Conservation (phyloP, 2,329 filamentous ascomycete genomes). For the Monilinia aucupariae region DNA sequence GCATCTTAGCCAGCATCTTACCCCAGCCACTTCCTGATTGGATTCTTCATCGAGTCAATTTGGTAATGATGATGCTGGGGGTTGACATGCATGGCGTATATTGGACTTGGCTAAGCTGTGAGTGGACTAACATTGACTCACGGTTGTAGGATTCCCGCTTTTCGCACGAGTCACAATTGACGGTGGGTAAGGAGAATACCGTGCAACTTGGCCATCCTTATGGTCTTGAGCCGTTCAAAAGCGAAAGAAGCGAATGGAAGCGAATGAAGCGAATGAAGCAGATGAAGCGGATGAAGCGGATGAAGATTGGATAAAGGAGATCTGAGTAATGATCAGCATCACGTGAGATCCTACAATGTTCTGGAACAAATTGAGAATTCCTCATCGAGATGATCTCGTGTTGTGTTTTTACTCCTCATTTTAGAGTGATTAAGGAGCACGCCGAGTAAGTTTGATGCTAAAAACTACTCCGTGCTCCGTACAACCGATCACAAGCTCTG, state of each 20-base stretch:
- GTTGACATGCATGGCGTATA: not conserved
- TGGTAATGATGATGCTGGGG: constrained; percentile 3
- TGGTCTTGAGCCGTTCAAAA: constrained; percentile 14
- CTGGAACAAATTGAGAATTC: constrained; percentile 10
- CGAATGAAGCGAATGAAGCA: not conserved
- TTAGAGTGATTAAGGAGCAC: not conserved
- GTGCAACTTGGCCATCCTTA: no score
- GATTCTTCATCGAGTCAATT: not conserved
- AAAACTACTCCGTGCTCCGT: no score
- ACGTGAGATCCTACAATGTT: constrained; percentile 9
- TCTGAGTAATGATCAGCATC: not conserved
- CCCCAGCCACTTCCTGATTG: constrained; percentile 14
- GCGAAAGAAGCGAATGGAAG: not conserved
- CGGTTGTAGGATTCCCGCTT: not conserved
- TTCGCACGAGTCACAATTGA: constrained; percentile 8
- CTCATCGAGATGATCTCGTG: constrained; percentile 9
- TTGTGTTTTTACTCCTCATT: constrained; percentile 11
- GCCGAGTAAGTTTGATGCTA: constrained; percentile 11
- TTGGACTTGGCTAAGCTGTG: constrained; percentile 4
- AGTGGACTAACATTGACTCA: constrained; percentile 11
- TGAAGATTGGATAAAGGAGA: not conserved
- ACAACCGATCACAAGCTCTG: constrained; percentile 15
- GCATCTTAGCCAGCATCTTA: no score
- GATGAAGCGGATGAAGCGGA: no score
- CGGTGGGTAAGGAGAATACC: constrained; percentile 1